Base-by-base conservation (phyloP, 2,329 filamentous ascomycete species). In the Ophiosphaerella korrae region DNA sequence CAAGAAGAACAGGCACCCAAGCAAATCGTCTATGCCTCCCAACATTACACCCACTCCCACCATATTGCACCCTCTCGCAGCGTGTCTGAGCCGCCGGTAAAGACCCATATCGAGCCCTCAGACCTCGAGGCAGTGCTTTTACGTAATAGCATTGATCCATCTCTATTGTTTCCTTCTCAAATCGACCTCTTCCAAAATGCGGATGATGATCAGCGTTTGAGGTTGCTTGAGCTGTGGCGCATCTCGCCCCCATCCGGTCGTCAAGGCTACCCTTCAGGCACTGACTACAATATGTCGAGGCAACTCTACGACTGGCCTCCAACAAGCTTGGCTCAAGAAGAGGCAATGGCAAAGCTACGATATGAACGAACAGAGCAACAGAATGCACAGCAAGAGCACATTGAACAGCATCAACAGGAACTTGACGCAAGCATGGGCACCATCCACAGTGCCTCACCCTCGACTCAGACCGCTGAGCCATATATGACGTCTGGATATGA, bases 401-500 rank as follows among this genome's bases (percentile, higher is more conserved):
- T 69, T 13, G 58, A 57, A 24, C 57, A 53, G 12, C 62, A 70
- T 29, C 58, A 70, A 40, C 59, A 66, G 34, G 52, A 72, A 45
- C 45, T 68, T 14, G 58, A 66, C n/a, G 58, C 64, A 52, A 67
- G 60, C 37, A 70, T 68, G 65, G 48, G 36, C 2, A 55, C 60
- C 26, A 53, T 59, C 38, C 45, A 61, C n/a, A 59, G 55, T 35
- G 45, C 58, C 8, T 61, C 59, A 5, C 60, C 60, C 9, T 53
- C 57, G 3, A 37, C 38, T 29, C 56, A 72, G 39, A 80, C 83
- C 53, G 84, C 83, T 34, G 90, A 95, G 73, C 91, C 91, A 0
- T 96, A 96, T 74, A 95, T 96, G 83, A 73, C 84, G 41, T 87
- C 85, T 6, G 92, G 92, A 12, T 96, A 96, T 68, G 88, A 90